phyloP scores from a whole-genome alignment of 352 stramenopile species.

The Phytophthora agathidicida region DNA sequence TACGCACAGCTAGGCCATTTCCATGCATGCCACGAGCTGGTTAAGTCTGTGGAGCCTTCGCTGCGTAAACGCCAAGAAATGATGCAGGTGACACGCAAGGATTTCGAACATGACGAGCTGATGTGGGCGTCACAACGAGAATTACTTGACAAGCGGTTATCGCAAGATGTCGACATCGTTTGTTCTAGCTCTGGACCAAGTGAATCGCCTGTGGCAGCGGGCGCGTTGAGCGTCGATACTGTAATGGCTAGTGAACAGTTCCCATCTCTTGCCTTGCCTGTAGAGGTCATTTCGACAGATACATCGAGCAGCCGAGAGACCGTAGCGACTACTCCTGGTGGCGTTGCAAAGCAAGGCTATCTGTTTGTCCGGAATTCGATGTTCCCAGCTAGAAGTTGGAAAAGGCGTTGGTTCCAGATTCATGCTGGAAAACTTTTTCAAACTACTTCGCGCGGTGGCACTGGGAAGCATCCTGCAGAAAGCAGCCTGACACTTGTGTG shows the following conservation, averaged over 20 bases:
- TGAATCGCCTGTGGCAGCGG: slow-evolving; percentile 20
- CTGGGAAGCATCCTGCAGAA: slow-evolving; percentile 60
- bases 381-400: slow-evolving; percentile 86
- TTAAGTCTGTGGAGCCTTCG: slow-evolving; percentile 78
- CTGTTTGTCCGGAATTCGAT: slow-evolving; percentile 86
- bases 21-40: slow-evolving; percentile 78
- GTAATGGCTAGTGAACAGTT: slow-evolving; percentile 31
- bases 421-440: slow-evolving; percentile 87
- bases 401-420: slow-evolving; percentile 89
- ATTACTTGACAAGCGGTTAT: slow-evolving; percentile 58
- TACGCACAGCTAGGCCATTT: slow-evolving; percentile 85
- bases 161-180: slow-evolving; percentile 51
- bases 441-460: slow-evolving; percentile 40
- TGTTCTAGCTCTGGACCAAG: slow-evolving; percentile 14
- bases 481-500: slow-evolving; percentile 81
- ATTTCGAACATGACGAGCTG: slow-evolving; percentile 75
- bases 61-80: slow-evolving; percentile 73
- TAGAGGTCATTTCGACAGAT: slow-evolving; percentile 80
- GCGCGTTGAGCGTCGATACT: slow-evolving; percentile 20
- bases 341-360: slow-evolving; percentile 81
- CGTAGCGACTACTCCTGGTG: slow-evolving; percentile 31
- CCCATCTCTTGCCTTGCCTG: slow-evolving; percentile 61
- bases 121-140: slow-evolving; percentile 82
- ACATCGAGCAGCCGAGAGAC: slow-evolving; percentile 60
- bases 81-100: slow-evolving; percentile 63